Percentiles rank a stretch among this genome's conserved stretches.
phyloP scores from a whole-genome alignment of 345 rosid species.

The Eucalyptus marginata region DNA sequence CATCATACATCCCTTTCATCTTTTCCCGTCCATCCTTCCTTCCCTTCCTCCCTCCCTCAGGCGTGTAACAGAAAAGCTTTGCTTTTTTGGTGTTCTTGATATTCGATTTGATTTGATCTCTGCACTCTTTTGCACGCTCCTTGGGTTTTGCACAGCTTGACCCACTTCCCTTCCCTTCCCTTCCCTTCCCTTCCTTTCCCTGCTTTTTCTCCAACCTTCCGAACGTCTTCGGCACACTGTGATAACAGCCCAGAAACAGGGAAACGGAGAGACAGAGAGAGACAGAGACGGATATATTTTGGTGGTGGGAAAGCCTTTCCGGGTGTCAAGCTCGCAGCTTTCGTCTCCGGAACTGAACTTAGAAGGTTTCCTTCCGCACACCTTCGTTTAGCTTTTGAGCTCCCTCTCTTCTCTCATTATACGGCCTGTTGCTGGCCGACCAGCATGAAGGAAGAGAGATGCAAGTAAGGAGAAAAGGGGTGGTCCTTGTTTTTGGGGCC shows the following conservation, averaged over 20 bases:
- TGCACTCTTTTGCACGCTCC: background rate
- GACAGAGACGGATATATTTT: background rate
- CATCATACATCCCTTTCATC: background rate
- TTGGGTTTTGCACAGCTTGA: background rate
- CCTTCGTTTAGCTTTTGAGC: background rate
- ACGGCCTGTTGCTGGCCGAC: background rate
- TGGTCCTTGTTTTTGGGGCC: background rate
- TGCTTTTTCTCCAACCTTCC: background rate
- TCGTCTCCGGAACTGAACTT: background rate
- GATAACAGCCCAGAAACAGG: background rate
- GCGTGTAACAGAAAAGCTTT: background rate
- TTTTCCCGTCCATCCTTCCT: background rate
- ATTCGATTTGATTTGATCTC: background rate
- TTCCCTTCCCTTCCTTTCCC: background rate
- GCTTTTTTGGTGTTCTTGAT: background rate
- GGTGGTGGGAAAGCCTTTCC: background rate
- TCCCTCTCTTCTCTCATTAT: background rate
- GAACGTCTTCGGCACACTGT: background rate
- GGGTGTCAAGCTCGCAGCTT: background rate
- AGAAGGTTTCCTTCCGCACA: background rate
- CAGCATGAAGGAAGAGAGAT: background rate
- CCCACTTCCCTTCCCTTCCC: background rate
- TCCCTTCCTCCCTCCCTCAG: background rate
- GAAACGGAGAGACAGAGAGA: background rate
- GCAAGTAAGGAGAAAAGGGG: background rate